phyloP scores from a whole-genome alignment of 148 eudicot species.

The Silene conica region DNA sequence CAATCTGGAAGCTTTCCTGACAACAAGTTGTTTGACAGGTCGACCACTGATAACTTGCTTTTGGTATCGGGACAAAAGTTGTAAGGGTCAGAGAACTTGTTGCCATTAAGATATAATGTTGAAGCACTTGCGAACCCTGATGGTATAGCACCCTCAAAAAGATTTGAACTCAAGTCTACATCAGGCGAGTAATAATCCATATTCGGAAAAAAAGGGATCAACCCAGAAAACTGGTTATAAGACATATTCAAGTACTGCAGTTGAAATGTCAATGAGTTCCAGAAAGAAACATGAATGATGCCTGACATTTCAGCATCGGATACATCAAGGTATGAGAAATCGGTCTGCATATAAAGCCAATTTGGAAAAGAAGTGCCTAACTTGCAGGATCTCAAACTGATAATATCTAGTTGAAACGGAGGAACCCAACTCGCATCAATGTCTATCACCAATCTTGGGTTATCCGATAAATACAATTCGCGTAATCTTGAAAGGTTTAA shows the following conservation, averaged over 20 bases:
- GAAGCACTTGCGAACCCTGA: conserved; percentile 1
- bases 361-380: conserved; percentile 12
- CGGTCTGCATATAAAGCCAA: neutral
- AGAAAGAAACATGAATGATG: too few species aligned
- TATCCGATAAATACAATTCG: too few species aligned
- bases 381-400: neutral
- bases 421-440: conserved; percentile 14
- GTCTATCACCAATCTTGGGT: conserved; percentile 1
- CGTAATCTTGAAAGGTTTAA: too few species aligned
- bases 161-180: too few species aligned
- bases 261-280: too few species aligned
- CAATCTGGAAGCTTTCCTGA: conserved; percentile 13
- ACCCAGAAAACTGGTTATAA: too few species aligned
- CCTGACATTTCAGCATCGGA: too few species aligned
- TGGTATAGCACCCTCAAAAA: conserved; percentile 24
- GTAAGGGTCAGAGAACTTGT: conserved; percentile 12
- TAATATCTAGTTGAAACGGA: conserved; percentile 1
- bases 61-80: conserved; percentile 16
- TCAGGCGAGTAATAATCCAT: too few species aligned
- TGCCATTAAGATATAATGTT: conserved; percentile 16
- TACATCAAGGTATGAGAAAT: too few species aligned
- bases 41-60: neutral
- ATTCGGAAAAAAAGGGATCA: too few species aligned
- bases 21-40: conserved; percentile 16
- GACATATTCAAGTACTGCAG: too few species aligned